Base-by-base conservation (phyloP, 1,284 basidiomycete genomes). In the Takashimella tepidaria region DNA sequence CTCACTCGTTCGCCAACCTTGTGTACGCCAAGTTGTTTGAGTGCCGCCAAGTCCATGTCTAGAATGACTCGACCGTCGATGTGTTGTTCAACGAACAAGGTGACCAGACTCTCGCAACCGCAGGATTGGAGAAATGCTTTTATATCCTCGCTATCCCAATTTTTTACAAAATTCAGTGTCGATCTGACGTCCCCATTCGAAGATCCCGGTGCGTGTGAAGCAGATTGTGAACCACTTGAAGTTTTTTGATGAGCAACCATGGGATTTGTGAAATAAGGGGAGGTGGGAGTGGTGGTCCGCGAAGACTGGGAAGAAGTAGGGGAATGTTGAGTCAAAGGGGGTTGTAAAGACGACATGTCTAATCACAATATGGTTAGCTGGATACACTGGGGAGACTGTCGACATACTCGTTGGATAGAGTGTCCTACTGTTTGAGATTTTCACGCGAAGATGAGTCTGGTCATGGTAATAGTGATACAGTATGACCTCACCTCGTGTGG, bases 1-100 rank as follows among this genome's bases (percentile, higher is more conserved):
- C 89, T 83, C 16, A 96, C 84, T 49, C 91, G 78, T 71, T 97
- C 92, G 4, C 93, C 93, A 42, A 97, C 86, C 72, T 87, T 91
- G 45, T 79, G 69, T 25, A 97, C 83, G 25, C 88, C 88, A 82
- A 96, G 88, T 75, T 96, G 92, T 71, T 86, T 89, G 45, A 97
- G 76, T 2, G 84, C 87, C 4, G 79, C 74, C 74, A 91, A 88
- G 67, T 96, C 92, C 40, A 97, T 77, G 64, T 97, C 92, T 49
- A 96, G 80, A 5, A 97, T 74, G 37, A 96, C 84, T 68, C 88
- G 86, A 8, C 92, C 91, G 44, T 89, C 79, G 61, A 97, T 92
- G 69, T 96, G 91, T 76, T 92, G 88, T 4, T 80, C 79, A 48
- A 80, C 82, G 77, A 97, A 97, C 0, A 82, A 79, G 3, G 79